phyloP scores from a whole-genome alignment of 2,329 filamentous ascomycete genomes.

The Pseudodiploospora longispora region DNA sequence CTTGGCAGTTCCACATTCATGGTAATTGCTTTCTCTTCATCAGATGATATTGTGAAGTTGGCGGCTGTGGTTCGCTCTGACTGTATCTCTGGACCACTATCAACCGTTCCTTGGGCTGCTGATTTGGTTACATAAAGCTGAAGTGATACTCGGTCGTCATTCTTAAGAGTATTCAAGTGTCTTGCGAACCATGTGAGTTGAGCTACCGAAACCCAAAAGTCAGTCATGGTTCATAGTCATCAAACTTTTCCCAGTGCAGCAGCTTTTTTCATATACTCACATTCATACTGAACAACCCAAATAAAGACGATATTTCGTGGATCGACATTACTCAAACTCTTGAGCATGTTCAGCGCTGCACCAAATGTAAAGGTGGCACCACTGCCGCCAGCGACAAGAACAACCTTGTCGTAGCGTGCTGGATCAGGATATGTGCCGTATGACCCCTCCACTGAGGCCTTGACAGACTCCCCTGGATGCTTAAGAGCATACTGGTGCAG shows the following conservation, averaged over 20 bases:
- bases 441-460: slow-evolving; percentile 48
- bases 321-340: slow-evolving; percentile 12
- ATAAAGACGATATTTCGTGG: slow-evolving; percentile 27
- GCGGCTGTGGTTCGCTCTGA: slow-evolving; percentile 7
- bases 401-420: slow-evolving; percentile 43
- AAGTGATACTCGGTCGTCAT: slow-evolving; percentile 21
- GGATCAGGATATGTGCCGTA: slow-evolving; percentile 50
- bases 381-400: slow-evolving; percentile 54
- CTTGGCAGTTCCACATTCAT: neutral
- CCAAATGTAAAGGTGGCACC: slow-evolving; percentile 50
- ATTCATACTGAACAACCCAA: slow-evolving; percentile 30
- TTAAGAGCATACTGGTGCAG: slow-evolving; percentile 43
- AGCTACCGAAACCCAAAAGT: slow-evolving; percentile 14
- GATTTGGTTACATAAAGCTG: slow-evolving; percentile 28
- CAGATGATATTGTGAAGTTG: slow-evolving; percentile 6
- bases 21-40: slow-evolving; percentile 3
- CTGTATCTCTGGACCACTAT: neutral
- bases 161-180: slow-evolving; percentile 24
- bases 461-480: slow-evolving; percentile 40
- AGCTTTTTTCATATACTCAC: slow-evolving; percentile 17
- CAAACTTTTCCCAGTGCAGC: neutral
- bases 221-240: neutral
- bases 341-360: slow-evolving; percentile 28
- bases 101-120: neutral
- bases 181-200: slow-evolving; percentile 29